Evolutionary conservation across 2,329 filamentous ascomycete species (phyloP), one percentile per base, ranked within the genome.

Genomic region (Fusarium sublunatum): DNA sequence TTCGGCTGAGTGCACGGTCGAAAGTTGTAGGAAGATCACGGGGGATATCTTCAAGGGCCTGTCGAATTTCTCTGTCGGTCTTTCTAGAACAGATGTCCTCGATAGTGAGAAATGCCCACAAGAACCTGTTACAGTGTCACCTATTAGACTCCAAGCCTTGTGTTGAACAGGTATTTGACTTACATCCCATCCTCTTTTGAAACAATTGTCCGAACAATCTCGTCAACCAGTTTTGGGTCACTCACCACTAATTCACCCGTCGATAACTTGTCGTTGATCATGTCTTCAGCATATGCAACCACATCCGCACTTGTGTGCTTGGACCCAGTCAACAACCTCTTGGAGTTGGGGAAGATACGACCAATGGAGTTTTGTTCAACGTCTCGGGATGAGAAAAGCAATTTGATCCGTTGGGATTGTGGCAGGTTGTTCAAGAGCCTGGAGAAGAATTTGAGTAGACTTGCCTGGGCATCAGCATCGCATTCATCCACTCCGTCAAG

Each of bases 131-230:
- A 9, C 9, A 6, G 0, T 1, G 4, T 1, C 12, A 1, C 12
- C n/a, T 15, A 11, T 22, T 11, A 8, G 11, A 15, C 34, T 15
- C 8, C 19, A 19, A 19, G 34, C 9, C 6, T 2, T 22, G 7
- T 7, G 7, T 8, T 40, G 2, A 22, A 13, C 5, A 40, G 10
- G 3, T 6, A 12, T 7, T 6, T 12, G 13, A 47, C 59, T 56
- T 24, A 63, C 59, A 60, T 63, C 22, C 59, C 59, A n/a, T 56
- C 11, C n/a, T 60, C 56, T 7, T 56, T 63, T 7, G 43, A 36
- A 6, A 31, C 19, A 11, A 63, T 60, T 3, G 36, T 7, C 0
- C 46, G 1, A 6, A 52, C 24, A 13, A 63, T 60, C 2, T 59
- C 47, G 0, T 25, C 35, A 13, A 63, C 40, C 2, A 63, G 8